Percentiles rank a stretch among this genome's conserved stretches.
phyloP scores from a whole-genome alignment of 2,329 filamentous ascomycete genomes.

The Pseudophaeomoniella oleicola region DNA sequence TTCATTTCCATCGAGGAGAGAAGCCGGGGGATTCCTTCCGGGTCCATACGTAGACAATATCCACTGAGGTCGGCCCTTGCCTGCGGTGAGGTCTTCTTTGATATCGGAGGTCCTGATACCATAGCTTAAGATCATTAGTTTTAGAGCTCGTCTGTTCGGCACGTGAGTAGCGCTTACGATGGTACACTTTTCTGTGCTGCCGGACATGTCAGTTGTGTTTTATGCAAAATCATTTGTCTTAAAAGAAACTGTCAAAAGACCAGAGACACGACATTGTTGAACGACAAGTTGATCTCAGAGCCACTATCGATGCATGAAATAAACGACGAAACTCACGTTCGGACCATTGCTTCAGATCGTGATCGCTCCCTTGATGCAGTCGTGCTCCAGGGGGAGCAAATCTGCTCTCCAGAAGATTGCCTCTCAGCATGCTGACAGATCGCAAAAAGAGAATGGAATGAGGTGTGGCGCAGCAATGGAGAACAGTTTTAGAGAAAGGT shows the following conservation, averaged over 20 bases:
- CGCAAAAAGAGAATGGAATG: not conserved
- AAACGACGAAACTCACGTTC: not conserved
- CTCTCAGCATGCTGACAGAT: not conserved
- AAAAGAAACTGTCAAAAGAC: not conserved
- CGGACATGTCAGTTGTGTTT: too few species aligned
- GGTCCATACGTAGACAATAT: constrained; percentile 78
- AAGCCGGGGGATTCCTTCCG: constrained; percentile 58
- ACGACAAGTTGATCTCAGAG: not conserved
- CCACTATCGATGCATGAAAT: not conserved
- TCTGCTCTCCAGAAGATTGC: not conserved
- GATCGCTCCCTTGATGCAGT: not conserved
- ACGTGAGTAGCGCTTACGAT: not conserved
- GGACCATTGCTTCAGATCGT: not conserved
- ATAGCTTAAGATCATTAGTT: constrained; percentile 18
- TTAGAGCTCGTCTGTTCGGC: not conserved
- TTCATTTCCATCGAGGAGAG: constrained; percentile 78
- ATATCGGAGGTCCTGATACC: constrained; percentile 46
- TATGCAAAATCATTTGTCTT: too few species aligned
- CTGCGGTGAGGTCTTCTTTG: constrained; percentile 45
- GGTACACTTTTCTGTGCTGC: constrained; percentile 10
- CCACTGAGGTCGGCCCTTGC: constrained; percentile 61
- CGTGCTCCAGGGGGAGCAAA: not conserved
- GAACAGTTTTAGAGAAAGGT: not conserved
- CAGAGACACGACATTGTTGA: not conserved
- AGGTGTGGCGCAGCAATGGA: not conserved